Conservation (phyloP, 2,329 filamentous ascomycete species). For the Davidsoniella australis region DNA sequence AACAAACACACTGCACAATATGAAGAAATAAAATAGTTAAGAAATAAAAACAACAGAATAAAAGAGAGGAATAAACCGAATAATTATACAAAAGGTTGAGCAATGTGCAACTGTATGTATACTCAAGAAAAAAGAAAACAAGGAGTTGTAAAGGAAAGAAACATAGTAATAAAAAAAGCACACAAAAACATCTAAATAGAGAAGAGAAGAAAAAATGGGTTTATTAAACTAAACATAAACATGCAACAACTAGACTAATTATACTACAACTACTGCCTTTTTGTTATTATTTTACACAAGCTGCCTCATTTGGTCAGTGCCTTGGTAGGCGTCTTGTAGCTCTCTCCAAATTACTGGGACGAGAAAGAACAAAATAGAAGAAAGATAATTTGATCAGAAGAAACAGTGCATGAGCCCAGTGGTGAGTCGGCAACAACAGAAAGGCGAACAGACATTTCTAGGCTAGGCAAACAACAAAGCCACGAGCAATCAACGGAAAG, state of each 20-base stretch:
- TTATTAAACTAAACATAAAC: not conserved
- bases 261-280: too few relatives aligned
- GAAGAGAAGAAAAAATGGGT: not conserved
- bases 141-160: not conserved
- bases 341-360: too few relatives aligned
- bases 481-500: too few relatives aligned
- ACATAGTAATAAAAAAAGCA: not conserved
- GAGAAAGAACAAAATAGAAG: not conserved
- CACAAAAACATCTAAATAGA: not conserved
- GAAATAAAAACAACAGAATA: not conserved
- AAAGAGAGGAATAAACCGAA: not conserved
- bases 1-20: not conserved
- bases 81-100: not conserved
- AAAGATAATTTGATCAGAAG: not conserved
- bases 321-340: too few relatives aligned
- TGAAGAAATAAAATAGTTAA: not conserved
- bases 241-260: too few relatives aligned
- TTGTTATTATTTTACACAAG: too few relatives aligned
- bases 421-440: too few relatives aligned
- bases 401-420: not conserved
- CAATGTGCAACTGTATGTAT: too few relatives aligned
- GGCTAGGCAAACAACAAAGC: too few relatives aligned
- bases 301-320: too few relatives aligned
- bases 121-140: not conserved
- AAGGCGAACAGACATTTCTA: too few relatives aligned